Conservation (phyloP, 2,329 filamentous ascomycete genomes). For the Cladophialophora bantiana region DNA sequence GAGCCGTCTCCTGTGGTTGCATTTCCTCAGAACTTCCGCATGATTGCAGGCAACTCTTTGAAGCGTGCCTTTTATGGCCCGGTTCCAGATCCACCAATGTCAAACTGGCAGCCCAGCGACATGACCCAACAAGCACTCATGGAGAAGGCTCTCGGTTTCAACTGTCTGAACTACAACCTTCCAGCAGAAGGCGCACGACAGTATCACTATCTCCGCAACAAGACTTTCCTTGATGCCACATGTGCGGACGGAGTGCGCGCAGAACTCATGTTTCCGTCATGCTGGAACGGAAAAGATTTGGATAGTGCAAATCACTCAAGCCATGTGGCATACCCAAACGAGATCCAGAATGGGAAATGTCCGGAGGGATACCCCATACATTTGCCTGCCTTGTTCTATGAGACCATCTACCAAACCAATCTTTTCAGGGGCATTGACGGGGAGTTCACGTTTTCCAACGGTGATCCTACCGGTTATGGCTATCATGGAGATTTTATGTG, state of each 20-base stretch:
- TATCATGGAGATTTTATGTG: conserved; percentile 55
- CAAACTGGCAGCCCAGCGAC: conserved; percentile 69
- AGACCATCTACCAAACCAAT: conserved; percentile 81
- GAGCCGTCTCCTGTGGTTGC: conserved; percentile 49
- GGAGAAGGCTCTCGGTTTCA: conserved; percentile 90
- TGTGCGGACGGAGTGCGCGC: conserved; percentile 82
- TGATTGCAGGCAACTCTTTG: conserved; percentile 77
- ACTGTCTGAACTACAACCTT: conserved; percentile 82
- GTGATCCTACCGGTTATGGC: conserved; percentile 60
- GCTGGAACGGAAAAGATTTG: conserved; percentile 77
- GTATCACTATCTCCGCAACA: conserved; percentile 82
- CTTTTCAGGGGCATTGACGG: conserved; percentile 69
- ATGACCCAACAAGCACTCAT: conserved; percentile 73
- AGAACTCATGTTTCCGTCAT: conserved; percentile 87
- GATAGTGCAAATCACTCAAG: conserved; percentile 62
- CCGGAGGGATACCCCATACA: conserved; percentile 72
- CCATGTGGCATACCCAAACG: conserved; percentile 79
- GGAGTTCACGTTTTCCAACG: conserved; percentile 72
- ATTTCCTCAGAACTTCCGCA: conserved; percentile 79
- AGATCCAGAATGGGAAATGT: conserved; percentile 78
- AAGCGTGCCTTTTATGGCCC: conserved; percentile 74
- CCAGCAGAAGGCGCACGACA: conserved; percentile 75
- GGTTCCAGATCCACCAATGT: conserved; percentile 72
- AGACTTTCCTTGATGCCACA: conserved; percentile 78
- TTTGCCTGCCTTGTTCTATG: conserved; percentile 78